A percentile compares a stretch with the other conserved stretches of the same genome.
Evolutionary conservation across 495 filamentous ascomycete species (phyloP).

Genomic region (Achaetomiella virescens): DNA sequence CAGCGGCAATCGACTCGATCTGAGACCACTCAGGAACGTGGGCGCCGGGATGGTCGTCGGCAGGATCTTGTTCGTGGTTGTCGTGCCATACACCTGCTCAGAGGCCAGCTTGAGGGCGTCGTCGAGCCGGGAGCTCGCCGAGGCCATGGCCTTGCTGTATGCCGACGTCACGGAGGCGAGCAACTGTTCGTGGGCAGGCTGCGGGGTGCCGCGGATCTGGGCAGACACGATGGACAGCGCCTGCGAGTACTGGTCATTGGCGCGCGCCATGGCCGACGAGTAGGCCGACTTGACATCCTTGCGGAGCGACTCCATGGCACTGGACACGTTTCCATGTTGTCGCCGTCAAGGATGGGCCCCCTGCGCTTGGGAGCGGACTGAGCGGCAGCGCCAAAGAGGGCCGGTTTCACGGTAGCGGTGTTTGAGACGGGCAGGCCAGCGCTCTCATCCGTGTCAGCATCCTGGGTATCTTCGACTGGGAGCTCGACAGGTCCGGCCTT

Average conservation of each 20-base stretch:
- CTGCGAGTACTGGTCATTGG: conserved; percentile 57
- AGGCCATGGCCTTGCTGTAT: conserved; percentile 59
- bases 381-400: conserved; percentile 40
- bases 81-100: conserved; percentile 39
- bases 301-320: conserved; percentile 57
- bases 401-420: conserved; percentile 31
- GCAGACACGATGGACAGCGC: conserved; percentile 60
- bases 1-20: conserved; percentile 54
- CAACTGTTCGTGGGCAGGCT: conserved; percentile 56
- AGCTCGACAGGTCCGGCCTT: conserved; percentile 45
- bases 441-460: not conserved
- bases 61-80: conserved; percentile 34
- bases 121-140: conserved; percentile 54
- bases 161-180: conserved; percentile 60
- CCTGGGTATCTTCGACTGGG: conserved; percentile 15
- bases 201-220: conserved; percentile 59
- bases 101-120: conserved; percentile 44
- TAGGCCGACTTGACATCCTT: conserved; percentile 49
- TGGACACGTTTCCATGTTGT: conserved; percentile 49
- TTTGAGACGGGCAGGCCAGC: conserved; percentile 5
- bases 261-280: conserved; percentile 51
- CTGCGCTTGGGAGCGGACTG: conserved; percentile 37
- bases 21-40: conserved; percentile 34
- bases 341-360: conserved; percentile 35
- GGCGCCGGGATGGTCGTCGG: conserved; percentile 19